A percentile compares a stretch with the other conserved stretches of the same genome.
Conservation (phyloP, 1,139 yeast genomes). For the Yamadazyma aaseri region DNA sequence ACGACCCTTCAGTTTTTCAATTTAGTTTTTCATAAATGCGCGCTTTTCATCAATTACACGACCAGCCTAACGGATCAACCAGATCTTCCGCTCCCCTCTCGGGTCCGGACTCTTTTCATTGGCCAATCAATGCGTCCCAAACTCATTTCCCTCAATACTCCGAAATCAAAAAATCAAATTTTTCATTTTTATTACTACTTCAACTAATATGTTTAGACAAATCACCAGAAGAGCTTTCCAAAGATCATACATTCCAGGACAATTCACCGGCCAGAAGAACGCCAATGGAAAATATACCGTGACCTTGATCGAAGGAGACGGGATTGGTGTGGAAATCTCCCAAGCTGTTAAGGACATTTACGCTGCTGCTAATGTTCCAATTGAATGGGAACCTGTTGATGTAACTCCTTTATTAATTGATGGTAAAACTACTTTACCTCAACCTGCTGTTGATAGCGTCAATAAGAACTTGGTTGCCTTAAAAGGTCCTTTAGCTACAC, state of each 20-base stretch:
- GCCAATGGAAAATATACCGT: slow-evolving; percentile 80
- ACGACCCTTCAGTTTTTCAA: too few relatives aligned
- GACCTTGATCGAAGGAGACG: slow-evolving; percentile 97
- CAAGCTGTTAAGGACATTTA: slow-evolving; percentile 89
- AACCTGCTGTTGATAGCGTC: slow-evolving; percentile 87
- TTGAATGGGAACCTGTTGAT: slow-evolving; percentile 96
- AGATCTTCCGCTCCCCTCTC: too few relatives aligned
- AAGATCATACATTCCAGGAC: slow-evolving; percentile 50
- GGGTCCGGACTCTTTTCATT: slow-evolving; percentile 6
- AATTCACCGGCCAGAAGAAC: slow-evolving; percentile 46
- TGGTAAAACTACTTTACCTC: slow-evolving; percentile 93
- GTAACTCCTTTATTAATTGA: slow-evolving; percentile 90
- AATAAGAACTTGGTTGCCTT: slow-evolving; percentile 91
- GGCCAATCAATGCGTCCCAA: slow-evolving; percentile 5
- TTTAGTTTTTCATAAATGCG: too few relatives aligned
- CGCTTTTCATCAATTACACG: too few relatives aligned
- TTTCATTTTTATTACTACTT: slow-evolving; percentile 7
- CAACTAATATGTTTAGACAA: slow-evolving; percentile 50
- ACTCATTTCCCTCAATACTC: slow-evolving; percentile 5
- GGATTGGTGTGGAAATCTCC: slow-evolving; percentile 95
- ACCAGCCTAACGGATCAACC: too few relatives aligned
- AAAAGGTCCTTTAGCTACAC: slow-evolving; percentile 97
- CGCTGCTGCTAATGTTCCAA: slow-evolving; percentile 90
- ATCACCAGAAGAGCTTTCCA: slow-evolving; percentile 35
- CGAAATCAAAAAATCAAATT: slow-evolving; percentile 6